Base-by-base conservation (phyloP, 2,329 filamentous ascomycete genomes). In the Aspergillus vadensis region DNA sequence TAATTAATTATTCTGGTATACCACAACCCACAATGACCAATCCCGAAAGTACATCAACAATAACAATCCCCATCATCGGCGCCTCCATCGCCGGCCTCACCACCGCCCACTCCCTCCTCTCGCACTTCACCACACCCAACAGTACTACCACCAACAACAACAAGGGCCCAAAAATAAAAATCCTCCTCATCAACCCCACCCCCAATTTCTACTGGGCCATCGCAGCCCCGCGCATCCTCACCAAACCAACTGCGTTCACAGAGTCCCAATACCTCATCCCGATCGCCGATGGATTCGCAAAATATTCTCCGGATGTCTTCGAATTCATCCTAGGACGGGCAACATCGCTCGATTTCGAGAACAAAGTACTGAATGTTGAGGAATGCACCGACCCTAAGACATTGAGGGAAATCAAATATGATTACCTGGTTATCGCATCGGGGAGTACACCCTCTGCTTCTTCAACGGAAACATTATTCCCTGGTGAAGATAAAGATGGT, bases 401-500 rank as follows among this genome's bases (percentile, higher is more conserved):
- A 51, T n/a, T 59, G 47, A 51, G 61, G 50, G 21, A 65, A 4
- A 63, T 86, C 10, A 58, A 74, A 2, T 87, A 83, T 69, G 80
- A 85, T 64, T 80, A 82, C n/a, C 76, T 87, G 2, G 75, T 87
- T 52, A 81, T 86, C 60, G 83, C 84, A 8, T 85, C 83, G 0
- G 85, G 85, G 7, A 80, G 81, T 41, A 77, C 69, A 12, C 82
- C 83, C 1, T 70, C 76, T 9, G 75, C 79, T 1, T 21, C 38
- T 0, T 14, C 43, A 0, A 8, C n/a, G 2, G 3, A 1, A 8
- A 0, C 3, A 23, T 15, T 15, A 21, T 6, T 6, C 6, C 36
- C 17, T 8, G 17, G 17, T 19, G 39, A 19, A 8, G 17, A 39
- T 6, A 6, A 41, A 5, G 17, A 44, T 44, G 17, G 25, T 8